phyloP scores from a whole-genome alignment of 2,329 filamentous ascomycete species.

The Trichoderma harzianum region DNA sequence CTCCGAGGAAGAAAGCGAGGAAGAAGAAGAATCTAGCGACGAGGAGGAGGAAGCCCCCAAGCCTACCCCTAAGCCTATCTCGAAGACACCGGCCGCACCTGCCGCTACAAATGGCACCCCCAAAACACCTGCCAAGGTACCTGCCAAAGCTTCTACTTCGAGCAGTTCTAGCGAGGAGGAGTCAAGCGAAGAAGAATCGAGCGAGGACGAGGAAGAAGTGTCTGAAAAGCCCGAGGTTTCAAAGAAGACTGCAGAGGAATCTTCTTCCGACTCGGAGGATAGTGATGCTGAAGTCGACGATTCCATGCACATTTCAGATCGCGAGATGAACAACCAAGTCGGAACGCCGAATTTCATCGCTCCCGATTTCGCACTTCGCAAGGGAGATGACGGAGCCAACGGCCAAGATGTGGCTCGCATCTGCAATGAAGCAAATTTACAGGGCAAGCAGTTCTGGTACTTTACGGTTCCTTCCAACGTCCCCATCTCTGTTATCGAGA shows the following conservation, averaged over 20 bases:
- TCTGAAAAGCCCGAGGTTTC: conserved; percentile 19
- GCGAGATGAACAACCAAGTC: conserved; percentile 30
- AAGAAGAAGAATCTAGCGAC: conserved; percentile 12
- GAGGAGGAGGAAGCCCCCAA: conserved; percentile 17
- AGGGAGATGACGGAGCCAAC: conserved; percentile 38
- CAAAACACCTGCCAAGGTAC: neutral
- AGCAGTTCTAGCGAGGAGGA: conserved; percentile 19
- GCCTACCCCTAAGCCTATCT: conserved; percentile 14
- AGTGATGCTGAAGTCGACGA: conserved; percentile 34
- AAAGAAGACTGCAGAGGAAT: conserved; percentile 18
- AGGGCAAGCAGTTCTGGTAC: conserved; percentile 77
- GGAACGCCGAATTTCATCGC: conserved; percentile 46
- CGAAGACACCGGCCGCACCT: neutral
- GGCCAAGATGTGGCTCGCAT: conserved; percentile 50
- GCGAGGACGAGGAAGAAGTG: conserved; percentile 7
- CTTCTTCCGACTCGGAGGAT: conserved; percentile 30
- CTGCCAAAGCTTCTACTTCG: neutral
- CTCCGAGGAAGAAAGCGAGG: conserved; percentile 17
- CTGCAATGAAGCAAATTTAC: conserved; percentile 56
- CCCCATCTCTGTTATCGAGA: conserved; percentile 63
- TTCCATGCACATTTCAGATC: conserved; percentile 39
- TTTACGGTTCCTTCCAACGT: conserved; percentile 70
- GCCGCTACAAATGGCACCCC: neutral
- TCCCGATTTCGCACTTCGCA: conserved; percentile 53
- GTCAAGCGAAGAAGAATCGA: conserved; percentile 8